phyloP scores from a whole-genome alignment of 345 rosid species.

The Gossypium raimondii region DNA sequence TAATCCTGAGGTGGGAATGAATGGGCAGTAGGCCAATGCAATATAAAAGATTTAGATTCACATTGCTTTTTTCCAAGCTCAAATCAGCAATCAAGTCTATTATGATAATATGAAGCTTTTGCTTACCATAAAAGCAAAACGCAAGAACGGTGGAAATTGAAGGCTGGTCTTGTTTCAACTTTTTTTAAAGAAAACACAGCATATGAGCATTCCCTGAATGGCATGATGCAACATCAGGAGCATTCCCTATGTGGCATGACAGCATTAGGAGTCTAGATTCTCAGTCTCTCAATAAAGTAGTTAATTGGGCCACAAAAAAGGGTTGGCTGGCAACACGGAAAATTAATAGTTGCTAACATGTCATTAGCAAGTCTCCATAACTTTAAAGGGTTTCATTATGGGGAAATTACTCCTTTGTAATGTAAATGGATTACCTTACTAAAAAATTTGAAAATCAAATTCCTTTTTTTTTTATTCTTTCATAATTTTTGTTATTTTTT shows the following conservation, averaged over 20 bases:
- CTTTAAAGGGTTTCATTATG: too few species aligned
- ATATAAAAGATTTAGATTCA: neutral
- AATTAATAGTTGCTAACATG: too few species aligned
- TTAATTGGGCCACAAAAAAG: neutral
- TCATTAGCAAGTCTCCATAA: too few species aligned
- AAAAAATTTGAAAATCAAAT: too few species aligned
- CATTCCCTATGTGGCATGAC: slow-evolving; percentile 12
- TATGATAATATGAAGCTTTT: too few species aligned
- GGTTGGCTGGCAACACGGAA: neutral
- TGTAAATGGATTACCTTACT: too few species aligned
- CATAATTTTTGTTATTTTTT: too few species aligned
- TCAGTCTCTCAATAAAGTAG: neutral
- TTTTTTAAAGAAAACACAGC: neutral
- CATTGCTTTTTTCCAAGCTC: neutral
- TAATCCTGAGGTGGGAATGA: slow-evolving; percentile 22
- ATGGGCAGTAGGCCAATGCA: slow-evolving; percentile 17
- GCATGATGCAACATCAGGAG: slow-evolving; percentile 11
- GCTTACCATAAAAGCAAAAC: neutral
- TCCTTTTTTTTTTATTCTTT: too few species aligned
- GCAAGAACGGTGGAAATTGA: neutral
- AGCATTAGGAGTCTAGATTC: neutral
- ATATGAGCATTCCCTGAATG: neutral
- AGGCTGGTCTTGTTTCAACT: too few species aligned
- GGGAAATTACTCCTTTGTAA: neutral
- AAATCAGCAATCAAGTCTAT: neutral